Evolutionary conservation across 306 rosid species (phyloP).

Genomic region (Glycine tomentella): DNA sequence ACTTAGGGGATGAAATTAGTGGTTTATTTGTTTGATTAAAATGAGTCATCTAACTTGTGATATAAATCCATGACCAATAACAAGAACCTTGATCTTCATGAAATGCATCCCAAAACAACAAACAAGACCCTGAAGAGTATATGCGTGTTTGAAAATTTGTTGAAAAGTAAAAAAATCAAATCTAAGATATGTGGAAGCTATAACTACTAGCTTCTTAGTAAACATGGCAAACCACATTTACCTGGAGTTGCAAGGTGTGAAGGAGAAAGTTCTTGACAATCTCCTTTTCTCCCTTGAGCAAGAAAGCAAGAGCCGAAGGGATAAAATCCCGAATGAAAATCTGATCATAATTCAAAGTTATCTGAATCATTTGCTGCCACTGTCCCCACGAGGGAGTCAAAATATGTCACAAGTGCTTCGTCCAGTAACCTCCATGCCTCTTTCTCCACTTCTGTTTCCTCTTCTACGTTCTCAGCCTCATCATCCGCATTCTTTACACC

Average conservation of each 20-base stretch:
- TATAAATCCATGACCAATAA: no score
- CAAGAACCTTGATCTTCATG: no score
- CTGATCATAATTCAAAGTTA: conserved; percentile 78
- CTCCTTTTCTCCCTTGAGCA: conserved; percentile 85
- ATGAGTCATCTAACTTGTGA: no score
- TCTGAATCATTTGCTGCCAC: conserved; percentile 82
- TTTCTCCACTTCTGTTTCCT: conserved; percentile 66
- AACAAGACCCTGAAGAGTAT: no score
- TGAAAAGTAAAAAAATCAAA: no score
- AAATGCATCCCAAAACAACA: no score
- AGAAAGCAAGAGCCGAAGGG: conserved; percentile 93
- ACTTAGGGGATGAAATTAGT: no score
- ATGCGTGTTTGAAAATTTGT: no score
- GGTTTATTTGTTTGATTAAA: no score
- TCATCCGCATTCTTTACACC: conserved; percentile 41
- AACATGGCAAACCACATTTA: conserved; percentile 15
- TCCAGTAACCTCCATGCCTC: conserved; percentile 84
- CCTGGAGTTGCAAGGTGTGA: conserved; percentile 94
- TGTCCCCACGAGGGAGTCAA: conserved; percentile 89
- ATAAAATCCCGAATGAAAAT: conserved; percentile 87
- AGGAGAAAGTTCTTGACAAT: conserved; percentile 92
- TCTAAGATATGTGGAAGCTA: no score
- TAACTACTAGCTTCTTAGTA: no score
- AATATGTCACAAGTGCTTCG: conserved; percentile 76
- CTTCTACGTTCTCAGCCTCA: conserved; percentile 34